Conservation (phyloP, 805 yeast genomes). For the Kodamaea nitidulidarum region DNA sequence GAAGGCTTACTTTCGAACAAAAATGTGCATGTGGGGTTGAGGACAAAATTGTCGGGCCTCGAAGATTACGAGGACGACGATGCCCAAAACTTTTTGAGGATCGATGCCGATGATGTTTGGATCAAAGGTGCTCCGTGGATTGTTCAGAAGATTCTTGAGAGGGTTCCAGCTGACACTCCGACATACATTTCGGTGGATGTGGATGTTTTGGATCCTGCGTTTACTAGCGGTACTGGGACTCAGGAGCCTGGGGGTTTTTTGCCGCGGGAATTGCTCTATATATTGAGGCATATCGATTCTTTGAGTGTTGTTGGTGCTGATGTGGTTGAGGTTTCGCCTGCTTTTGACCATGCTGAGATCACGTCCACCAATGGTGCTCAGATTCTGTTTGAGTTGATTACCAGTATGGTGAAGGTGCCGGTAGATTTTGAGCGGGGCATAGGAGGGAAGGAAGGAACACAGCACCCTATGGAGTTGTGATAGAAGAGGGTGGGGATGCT, state of each 20-base stretch:
- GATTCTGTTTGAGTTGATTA: constrained; percentile 63
- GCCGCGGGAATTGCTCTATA: constrained; percentile 50
- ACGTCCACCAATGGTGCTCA: constrained; percentile 71
- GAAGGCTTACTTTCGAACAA: constrained; percentile 60
- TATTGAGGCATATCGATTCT: constrained; percentile 42
- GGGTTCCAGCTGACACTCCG: constrained; percentile 61
- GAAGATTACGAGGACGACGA: constrained; percentile 66
- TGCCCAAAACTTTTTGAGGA: constrained; percentile 65
- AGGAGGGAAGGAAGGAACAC: background rate
- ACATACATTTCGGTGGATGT: constrained; percentile 78
- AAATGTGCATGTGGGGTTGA: constrained; percentile 72
- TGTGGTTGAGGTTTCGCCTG: constrained; percentile 59
- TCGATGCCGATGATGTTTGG: constrained; percentile 73
- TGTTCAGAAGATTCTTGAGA: constrained; percentile 45
- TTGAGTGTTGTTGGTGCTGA: constrained; percentile 53
- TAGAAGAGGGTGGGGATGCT: background rate
- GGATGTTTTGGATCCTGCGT: constrained; percentile 57
- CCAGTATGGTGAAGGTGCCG: constrained; percentile 70
- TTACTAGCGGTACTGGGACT: constrained; percentile 57
- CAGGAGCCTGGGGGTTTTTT: constrained; percentile 58
- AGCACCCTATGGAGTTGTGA: background rate
- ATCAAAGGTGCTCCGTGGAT: constrained; percentile 59
- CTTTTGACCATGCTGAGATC: constrained; percentile 60
- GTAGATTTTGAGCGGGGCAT: background rate
- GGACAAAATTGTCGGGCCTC: constrained; percentile 66